phyloP scores from a whole-genome alignment of 2,329 filamentous ascomycete genomes.

The Scytalidium lignicola region DNA sequence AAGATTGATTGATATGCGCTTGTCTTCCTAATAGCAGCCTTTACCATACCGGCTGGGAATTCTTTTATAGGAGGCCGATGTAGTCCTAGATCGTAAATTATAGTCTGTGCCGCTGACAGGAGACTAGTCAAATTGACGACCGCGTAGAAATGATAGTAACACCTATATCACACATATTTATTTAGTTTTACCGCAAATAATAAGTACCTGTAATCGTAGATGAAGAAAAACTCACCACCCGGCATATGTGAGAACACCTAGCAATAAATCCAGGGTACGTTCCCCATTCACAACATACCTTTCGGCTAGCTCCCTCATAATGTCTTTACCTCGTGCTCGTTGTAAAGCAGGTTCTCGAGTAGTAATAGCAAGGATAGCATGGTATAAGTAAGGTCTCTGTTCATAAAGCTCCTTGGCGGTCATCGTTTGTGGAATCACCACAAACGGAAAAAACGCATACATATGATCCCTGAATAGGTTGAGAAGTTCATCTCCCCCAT shows the following conservation, averaged over 20 bases:
- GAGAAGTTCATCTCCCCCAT: conserved; percentile 6
- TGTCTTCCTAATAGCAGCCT: not conserved
- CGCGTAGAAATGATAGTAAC: conserved; percentile 9
- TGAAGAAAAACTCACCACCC: conserved; percentile 9
- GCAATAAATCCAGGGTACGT: conserved; percentile 13
- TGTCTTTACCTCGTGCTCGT: conserved; percentile 4
- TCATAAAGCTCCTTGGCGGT: conserved; percentile 6
- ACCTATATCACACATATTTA: conserved; percentile 5
- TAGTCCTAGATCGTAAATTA: conserved; percentile 14
- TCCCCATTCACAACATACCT: conserved; percentile 10
- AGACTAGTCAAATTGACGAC: conserved; percentile 10
- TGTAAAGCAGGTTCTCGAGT: conserved; percentile 6
- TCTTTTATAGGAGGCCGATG: conserved; percentile 4
- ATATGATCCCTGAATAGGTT: conserved; percentile 13
- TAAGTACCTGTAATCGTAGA: not conserved
- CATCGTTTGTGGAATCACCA: conserved; percentile 8
- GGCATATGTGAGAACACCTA: conserved; percentile 10
- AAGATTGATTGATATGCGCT: not conserved
- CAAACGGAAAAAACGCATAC: conserved; percentile 16
- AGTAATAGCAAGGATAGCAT: conserved; percentile 13
- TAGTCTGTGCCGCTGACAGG: conserved; percentile 5
- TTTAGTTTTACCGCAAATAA: not conserved
- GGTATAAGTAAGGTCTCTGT: conserved; percentile 14
- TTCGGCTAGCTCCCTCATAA: conserved; percentile 13
- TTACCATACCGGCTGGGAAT: not conserved